phyloP scores from a whole-genome alignment of 2,329 filamentous ascomycete genomes.

The Fusarium floridanum region DNA sequence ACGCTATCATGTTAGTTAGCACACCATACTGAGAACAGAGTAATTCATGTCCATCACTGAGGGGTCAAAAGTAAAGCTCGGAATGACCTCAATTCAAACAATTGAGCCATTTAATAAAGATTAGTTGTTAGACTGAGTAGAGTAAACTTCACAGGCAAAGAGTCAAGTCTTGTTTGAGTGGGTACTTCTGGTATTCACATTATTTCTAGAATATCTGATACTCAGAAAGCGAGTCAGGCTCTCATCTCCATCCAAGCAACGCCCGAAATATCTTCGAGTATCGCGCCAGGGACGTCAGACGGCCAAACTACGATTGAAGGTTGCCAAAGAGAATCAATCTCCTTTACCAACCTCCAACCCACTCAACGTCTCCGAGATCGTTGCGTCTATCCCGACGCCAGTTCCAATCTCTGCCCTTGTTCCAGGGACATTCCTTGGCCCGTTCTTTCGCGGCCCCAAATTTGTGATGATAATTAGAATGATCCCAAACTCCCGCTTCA shows the following conservation, averaged over 20 bases:
- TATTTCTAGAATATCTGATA: conserved; percentile 65
- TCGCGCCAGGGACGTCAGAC: conserved; percentile 37
- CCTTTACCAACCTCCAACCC: conserved; percentile 90
- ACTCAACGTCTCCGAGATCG: conserved; percentile 87
- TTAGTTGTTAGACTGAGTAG: not conserved
- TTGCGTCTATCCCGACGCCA: conserved; percentile 73
- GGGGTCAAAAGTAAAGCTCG: not conserved
- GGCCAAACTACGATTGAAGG: conserved; percentile 73
- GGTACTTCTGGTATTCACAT: conserved; percentile 75
- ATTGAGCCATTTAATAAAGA: not conserved
- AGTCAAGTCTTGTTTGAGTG: conserved; percentile 65
- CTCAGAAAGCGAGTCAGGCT: conserved; percentile 74
- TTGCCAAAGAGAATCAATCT: conserved; percentile 58
- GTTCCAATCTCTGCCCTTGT: conserved; percentile 70
- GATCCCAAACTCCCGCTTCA: conserved; percentile 63
- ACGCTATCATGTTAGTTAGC: not conserved
- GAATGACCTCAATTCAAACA: not conserved
- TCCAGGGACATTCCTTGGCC: conserved; percentile 67
- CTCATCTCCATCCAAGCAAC: conserved; percentile 48
- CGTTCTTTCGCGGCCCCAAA: conserved; percentile 57
- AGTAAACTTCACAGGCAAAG: not conserved
- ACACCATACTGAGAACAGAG: not conserved
- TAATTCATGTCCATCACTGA: not conserved
- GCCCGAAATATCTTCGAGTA: conserved; percentile 43
- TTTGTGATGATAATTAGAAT: conserved; percentile 53